Base-by-base conservation (phyloP, 176 grass and related monocot species). In the Alloteropsis semialata region DNA sequence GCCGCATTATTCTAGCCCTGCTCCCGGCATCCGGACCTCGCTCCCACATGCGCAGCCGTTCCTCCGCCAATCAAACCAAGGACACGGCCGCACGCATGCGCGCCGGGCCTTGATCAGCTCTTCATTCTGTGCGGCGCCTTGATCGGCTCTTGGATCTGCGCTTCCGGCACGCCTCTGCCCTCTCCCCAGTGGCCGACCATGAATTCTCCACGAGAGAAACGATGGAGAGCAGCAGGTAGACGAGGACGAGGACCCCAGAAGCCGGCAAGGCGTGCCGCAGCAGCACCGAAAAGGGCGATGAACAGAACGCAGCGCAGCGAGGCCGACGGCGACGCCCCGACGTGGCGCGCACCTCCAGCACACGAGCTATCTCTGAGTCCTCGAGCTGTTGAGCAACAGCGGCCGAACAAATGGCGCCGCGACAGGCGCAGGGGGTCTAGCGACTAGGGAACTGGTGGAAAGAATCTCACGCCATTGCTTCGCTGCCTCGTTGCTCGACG, bases 21-120 rank as follows among this genome's bases (percentile, higher is more conserved):
- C 71, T 66, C 46, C 81, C 58, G 44, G 58, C 81, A n/a, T 42
- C 62, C 81, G 48, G 60, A 75, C 33, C 71, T 65, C 16, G 81
- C 43, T 75, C 34, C 48, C 82, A 67, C 82, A 68, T 68, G 72
- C 72, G 1, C 10, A 12, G 9, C 12, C 54, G 54, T 56, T 10
- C n/a, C 12, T 24, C 5, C 0, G 17, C 17, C 1, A 50, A 50
- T 15, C 48, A 50, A 50, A 19, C 48, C 5, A 50, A 19, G 48
- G 17, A 6, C 48, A 50, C 48, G 48, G 48, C 48, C 48, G 48
- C 16, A 6, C 48, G 69, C 43, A 2, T n/a, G n/a, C n/a, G n/a
- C n/a, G n/a, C n/a, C n/a, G n/a, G n/a, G n/a, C n/a, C n/a, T n/a
- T n/a, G n/a, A n/a, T n/a, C n/a, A n/a, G n/a, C n/a, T n/a, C n/a